Evolutionary conservation across 1,139 yeast genomes (phyloP).

Genomic region (Candida sanyaensis): DNA sequence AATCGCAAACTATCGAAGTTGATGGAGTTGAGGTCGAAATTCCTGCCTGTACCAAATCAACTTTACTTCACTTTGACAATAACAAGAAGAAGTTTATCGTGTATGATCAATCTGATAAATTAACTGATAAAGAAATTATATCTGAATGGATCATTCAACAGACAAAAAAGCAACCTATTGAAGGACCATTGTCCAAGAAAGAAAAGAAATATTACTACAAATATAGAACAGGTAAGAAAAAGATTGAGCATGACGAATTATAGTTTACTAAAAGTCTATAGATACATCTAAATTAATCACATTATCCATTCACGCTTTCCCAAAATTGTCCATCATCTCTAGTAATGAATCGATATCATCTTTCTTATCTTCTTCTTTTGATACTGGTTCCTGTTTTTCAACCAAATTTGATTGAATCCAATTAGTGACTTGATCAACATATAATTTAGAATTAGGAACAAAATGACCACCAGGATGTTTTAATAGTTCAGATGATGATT

Average conservation of each 20-base stretch:
- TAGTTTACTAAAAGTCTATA: neutral
- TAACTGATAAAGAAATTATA: conserved; percentile 33
- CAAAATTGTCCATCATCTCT: conserved; percentile 41
- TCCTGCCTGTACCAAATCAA: conserved; percentile 25
- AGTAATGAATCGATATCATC: conserved; percentile 35
- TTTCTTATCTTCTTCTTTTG: conserved; percentile 17
- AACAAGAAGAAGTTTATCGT: conserved; percentile 20
- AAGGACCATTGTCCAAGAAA: conserved; percentile 42
- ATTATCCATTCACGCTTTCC: conserved; percentile 19
- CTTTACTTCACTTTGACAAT: conserved; percentile 30
- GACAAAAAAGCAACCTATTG: conserved; percentile 31
- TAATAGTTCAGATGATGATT: conserved; percentile 46
- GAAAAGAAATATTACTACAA: conserved; percentile 31
- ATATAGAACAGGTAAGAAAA: conserved; percentile 33
- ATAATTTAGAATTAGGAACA: conserved; percentile 71
- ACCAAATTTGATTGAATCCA: conserved; percentile 45
- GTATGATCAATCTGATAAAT: conserved; percentile 25
- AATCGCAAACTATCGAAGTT: conserved; percentile 17
- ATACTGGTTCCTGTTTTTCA: conserved; percentile 16
- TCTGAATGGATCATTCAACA: conserved; percentile 36
- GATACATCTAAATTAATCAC: conserved; percentile 2
- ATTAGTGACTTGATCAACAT: conserved; percentile 56
- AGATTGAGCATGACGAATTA: conserved; percentile 38
- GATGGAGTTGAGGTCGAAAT: conserved; percentile 24
- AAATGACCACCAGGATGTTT: conserved; percentile 87